Base-by-base conservation (phyloP, 179 eudicot species). In the Silene noctiflora region DNA sequence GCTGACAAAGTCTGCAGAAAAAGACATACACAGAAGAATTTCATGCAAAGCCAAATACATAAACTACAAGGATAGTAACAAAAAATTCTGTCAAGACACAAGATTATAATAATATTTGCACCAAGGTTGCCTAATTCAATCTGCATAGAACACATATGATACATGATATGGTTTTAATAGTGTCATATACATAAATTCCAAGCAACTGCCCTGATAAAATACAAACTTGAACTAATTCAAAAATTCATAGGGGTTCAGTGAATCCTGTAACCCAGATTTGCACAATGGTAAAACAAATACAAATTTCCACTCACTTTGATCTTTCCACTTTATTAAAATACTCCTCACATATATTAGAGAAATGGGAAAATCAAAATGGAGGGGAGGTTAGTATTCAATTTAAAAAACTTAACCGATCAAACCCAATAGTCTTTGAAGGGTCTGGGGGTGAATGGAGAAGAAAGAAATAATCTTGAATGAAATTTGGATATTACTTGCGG, bases 1-100 rank as follows among this genome's bases (percentile, higher is more conserved):
- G 84, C 84, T 87, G 88, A 82, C 93, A 91, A 79, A 95, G 97
- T 83, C 99, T 95, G 85, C 76, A 72, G 77, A 69, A 44, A 73
- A n/a, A 75, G 63, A 77, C 25, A 74, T 56, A 35, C 60, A 81
- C 83, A 79, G 70, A 81, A 65, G 73, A 22, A 48, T 67, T 42
- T 60, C 44, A 86, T 33, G 74, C 33, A 75, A 20, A 75, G 51
- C 46, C 21, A 64, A 22, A 64, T 44, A 9, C 25, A 39, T 24
- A 3, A n/a, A 31, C 13, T 53, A 59, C 51, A 51, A 29, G 11
- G 21, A 59, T 6, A 62, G 33, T 44, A 60, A 11, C 16, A 44
- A 33, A 22, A 71, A 21, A 44, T 4, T 60, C 19, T 33, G 56
- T 25, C 44, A 58, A 72, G n/a, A n/a, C n/a, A n/a, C n/a, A n/a